These are phyloP conservation scores for Hysterangium stoloniferum DNA, from an alignment of 768 basidiomycete genomes.

Conservation along the genomic window DNA sequence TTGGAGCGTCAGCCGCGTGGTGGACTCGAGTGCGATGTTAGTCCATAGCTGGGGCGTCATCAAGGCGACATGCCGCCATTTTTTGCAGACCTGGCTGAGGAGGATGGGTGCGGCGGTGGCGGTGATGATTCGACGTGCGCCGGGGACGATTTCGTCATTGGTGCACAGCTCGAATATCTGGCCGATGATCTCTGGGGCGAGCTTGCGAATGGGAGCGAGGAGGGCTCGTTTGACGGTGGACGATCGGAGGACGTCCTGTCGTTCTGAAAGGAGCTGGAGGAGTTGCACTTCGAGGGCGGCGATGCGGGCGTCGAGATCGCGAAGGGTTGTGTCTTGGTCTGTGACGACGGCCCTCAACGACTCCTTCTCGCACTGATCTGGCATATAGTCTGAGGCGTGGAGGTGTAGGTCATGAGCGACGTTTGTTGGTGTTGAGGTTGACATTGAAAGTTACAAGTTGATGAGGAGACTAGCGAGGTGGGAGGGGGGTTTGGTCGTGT, in stretches of 20 bases:
- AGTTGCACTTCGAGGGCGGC: not conserved
- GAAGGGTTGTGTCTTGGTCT: not conserved
- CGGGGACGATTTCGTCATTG: not conserved
- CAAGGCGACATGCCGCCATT: slow-evolving; percentile 5
- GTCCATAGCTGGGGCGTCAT: slow-evolving; percentile 8
- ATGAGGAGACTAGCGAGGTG: no score
- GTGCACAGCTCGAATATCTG: slow-evolving; percentile 5
- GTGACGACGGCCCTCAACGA: not conserved
- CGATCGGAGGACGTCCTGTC: not conserved
- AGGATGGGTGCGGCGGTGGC: not conserved
- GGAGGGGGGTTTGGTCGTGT: no score
- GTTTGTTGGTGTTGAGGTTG: no score
- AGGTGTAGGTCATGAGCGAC: not conserved
- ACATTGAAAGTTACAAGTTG: no score
- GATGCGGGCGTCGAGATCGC: slow-evolving; percentile 2
- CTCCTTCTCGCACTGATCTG: not conserved
- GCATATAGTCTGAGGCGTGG: slow-evolving; percentile 1
- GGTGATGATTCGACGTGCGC: not conserved
- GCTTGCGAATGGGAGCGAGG: not conserved
- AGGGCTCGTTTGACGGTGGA: slow-evolving; percentile 4
- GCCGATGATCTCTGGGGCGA: slow-evolving; percentile 7
- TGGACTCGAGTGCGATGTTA: not conserved
- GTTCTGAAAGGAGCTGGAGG: not conserved
- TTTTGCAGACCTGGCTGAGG: slow-evolving; percentile 1
- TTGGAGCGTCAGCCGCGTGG: not conserved